phyloP scores from a whole-genome alignment of 352 stramenopile genomes.

The Elongisporangium anandrum region DNA sequence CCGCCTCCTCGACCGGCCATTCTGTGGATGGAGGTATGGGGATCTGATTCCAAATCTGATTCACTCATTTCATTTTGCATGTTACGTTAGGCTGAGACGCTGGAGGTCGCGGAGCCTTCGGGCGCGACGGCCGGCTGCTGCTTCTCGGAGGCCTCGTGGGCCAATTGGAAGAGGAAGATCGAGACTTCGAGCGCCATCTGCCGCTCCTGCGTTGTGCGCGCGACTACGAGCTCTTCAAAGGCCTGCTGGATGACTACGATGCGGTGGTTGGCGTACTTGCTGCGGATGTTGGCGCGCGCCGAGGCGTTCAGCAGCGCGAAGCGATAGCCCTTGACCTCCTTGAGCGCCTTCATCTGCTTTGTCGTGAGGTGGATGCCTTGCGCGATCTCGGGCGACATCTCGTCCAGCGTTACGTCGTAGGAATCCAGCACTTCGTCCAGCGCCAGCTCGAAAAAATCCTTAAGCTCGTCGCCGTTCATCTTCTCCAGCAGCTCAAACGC shows the following conservation, averaged over 20 bases:
- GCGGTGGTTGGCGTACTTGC: conserved; percentile 55
- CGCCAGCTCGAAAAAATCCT: conserved; percentile 71
- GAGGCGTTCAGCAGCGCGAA: conserved; percentile 50
- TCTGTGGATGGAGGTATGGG: not conserved
- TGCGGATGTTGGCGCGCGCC: conserved; percentile 27
- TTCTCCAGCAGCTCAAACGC: conserved; percentile 60
- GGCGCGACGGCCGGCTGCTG: conserved; percentile 2
- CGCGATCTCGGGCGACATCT: conserved; percentile 45
- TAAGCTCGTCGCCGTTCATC: conserved; percentile 69
- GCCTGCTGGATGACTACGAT: conserved; percentile 60
- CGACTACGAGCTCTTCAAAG: conserved; percentile 64
- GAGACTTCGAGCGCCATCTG: conserved; percentile 50
- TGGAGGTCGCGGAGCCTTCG: conserved; percentile 5
- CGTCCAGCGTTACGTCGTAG: conserved; percentile 45
- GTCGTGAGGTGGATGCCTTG: conserved; percentile 39
- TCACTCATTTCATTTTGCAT: not conserved
- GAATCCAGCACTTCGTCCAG: conserved; percentile 57
- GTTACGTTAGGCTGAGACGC: not conserved
- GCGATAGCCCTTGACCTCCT: conserved; percentile 35
- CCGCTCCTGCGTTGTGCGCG: conserved; percentile 38
- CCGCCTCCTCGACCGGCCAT: conserved; percentile 34
- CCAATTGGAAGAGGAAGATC: conserved; percentile 65
- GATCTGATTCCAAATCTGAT: conserved; percentile 14
- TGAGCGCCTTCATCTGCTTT: conserved; percentile 44
- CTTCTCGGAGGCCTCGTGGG: conserved; percentile 26